Evolutionary conservation across 2,329 filamentous ascomycete species (phyloP).

Genomic region (Diaporthe sp.): DNA sequence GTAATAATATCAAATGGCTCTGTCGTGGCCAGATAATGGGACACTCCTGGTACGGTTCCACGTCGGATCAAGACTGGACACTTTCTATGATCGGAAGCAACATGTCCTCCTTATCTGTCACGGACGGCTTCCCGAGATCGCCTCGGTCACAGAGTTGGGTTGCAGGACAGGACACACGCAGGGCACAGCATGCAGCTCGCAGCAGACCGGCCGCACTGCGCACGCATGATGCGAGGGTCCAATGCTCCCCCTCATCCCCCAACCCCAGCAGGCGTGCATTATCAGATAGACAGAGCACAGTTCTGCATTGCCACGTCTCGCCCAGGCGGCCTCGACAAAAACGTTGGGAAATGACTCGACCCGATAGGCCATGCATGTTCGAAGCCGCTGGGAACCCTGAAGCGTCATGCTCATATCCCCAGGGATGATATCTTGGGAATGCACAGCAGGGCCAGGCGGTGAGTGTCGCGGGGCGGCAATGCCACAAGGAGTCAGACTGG

Average conservation of each 20-base stretch:
- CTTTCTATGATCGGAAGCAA: background rate
- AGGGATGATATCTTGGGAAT: background rate
- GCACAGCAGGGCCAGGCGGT: background rate
- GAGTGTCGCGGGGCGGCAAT: background rate
- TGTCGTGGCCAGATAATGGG: background rate
- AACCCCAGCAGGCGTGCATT: slow-evolving; percentile 20
- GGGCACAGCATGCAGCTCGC: slow-evolving; percentile 8
- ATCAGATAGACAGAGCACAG: slow-evolving; percentile 27
- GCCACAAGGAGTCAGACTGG: background rate
- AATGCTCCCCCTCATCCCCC: background rate
- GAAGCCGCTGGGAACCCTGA: background rate
- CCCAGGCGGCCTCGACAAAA: background rate
- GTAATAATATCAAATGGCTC: background rate
- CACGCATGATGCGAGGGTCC: slow-evolving; percentile 6
- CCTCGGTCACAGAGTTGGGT: slow-evolving; percentile 6
- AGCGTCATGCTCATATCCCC: slow-evolving; percentile 8
- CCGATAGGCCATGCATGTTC: slow-evolving; percentile 14
- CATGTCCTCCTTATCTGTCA: background rate
- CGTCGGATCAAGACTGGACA: background rate
- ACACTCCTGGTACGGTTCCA: background rate
- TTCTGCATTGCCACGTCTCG: slow-evolving; percentile 34
- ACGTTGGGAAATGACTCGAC: slow-evolving; percentile 30
- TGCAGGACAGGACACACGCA: background rate
- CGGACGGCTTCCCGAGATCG: background rate
- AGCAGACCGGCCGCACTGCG: slow-evolving; percentile 12